A percentile compares a stretch with the other conserved stretches of the same genome.
phyloP scores from a whole-genome alignment of 768 basidiomycete species.

The Dictyophora rubrovolvata region DNA sequence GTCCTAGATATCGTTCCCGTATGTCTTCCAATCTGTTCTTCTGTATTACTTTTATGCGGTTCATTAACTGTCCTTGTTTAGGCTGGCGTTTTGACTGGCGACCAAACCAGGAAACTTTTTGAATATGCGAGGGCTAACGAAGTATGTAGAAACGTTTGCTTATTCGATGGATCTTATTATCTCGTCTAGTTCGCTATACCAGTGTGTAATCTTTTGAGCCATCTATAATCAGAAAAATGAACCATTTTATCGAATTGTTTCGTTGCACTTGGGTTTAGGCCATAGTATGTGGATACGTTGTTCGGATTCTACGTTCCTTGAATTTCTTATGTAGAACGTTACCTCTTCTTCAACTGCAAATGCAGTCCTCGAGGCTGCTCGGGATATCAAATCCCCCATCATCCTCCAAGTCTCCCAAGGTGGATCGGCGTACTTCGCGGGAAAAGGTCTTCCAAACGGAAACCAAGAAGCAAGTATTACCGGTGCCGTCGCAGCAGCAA shows the following conservation, averaged over 20 bases:
- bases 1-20: conserved; percentile 80
- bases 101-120: conserved; percentile 90
- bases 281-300: conserved; percentile 48
- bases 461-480: conserved; percentile 90
- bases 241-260: neutral
- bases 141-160: conserved; percentile 34
- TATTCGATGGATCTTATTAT: conserved; percentile 24
- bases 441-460: conserved; percentile 91
- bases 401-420: conserved; percentile 98
- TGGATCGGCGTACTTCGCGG: conserved; percentile 90
- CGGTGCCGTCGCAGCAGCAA: conserved; percentile 89
- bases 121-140: conserved; percentile 85
- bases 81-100: conserved; percentile 94
- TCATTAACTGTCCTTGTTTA: conserved; percentile 21
- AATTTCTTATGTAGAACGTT: conserved; percentile 55
- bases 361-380: conserved; percentile 90
- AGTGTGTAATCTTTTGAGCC: conserved; percentile 35
- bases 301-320: conserved; percentile 1
- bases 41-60: conserved; percentile 1
- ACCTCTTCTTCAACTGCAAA: conserved; percentile 95
- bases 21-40: conserved; percentile 21
- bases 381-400: conserved; percentile 94
- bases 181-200: conserved; percentile 69
- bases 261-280: conserved; percentile 34
- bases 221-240: neutral